Evolutionary conservation across 2,329 filamentous ascomycete genomes (phyloP).

Genomic region (Penicillium psychrosexuale): DNA sequence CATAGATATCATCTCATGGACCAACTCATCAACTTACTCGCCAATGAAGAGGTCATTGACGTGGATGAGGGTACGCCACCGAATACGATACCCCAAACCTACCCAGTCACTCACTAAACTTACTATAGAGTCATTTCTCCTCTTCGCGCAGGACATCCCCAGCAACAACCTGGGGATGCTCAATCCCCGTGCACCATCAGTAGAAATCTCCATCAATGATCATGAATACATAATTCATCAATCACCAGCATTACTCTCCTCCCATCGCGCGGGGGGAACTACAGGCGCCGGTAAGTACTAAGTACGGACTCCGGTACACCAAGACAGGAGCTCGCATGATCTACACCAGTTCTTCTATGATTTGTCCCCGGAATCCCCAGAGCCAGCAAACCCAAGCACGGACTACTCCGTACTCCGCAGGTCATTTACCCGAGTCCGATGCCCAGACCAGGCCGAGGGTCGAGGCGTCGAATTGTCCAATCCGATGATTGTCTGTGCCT

Average conservation of each 20-base stretch:
- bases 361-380: slow-evolving; percentile 3
- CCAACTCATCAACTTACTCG: slow-evolving; percentile 36
- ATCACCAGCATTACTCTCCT: slow-evolving; percentile 77
- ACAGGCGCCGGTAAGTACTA: slow-evolving; percentile 61
- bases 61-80: slow-evolving; percentile 56
- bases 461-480: neutral
- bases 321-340: neutral
- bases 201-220: slow-evolving; percentile 67
- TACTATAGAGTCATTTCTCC: slow-evolving; percentile 72
- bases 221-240: slow-evolving; percentile 75
- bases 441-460: slow-evolving; percentile 3
- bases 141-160: slow-evolving; percentile 74
- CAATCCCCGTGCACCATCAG: slow-evolving; percentile 61
- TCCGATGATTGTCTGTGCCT: neutral
- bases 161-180: slow-evolving; percentile 82
- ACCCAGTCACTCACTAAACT: slow-evolving; percentile 2
- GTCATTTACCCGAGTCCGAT: neutral
- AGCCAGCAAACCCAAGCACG: slow-evolving; percentile 4
- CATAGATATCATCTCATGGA: slow-evolving; percentile 3
- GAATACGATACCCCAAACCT: neutral
- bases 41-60: slow-evolving; percentile 50
- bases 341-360: slow-evolving; percentile 2
- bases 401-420: slow-evolving; percentile 5
- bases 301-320: slow-evolving; percentile 4
- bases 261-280: slow-evolving; percentile 68